Conservation (phyloP, 495 filamentous ascomycete genomes). For the Neurospora sp. region DNA sequence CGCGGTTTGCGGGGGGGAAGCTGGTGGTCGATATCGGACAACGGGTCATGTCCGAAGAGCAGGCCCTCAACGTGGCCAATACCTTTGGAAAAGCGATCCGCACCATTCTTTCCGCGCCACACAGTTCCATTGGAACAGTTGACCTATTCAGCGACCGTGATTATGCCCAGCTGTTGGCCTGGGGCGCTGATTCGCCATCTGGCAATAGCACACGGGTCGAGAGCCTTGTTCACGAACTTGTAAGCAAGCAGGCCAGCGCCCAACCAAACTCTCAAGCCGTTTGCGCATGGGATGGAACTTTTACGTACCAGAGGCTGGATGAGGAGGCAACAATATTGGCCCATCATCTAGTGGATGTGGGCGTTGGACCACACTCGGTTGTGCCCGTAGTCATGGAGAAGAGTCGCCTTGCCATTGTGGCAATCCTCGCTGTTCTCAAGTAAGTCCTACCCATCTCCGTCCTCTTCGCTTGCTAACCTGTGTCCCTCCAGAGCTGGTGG, state of each 20-base stretch:
- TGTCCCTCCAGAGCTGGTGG: conserved; percentile 25
- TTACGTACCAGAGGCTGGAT: conserved; percentile 32
- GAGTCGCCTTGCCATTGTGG: conserved; percentile 33
- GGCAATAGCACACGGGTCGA: conserved; percentile 13
- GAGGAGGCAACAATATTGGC: conserved; percentile 28
- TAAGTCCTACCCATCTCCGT: conserved; percentile 11
- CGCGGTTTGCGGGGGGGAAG: conserved; percentile 25
- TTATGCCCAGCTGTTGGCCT: conserved; percentile 32
- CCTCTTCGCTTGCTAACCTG: neutral
- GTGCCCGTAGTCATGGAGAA: conserved; percentile 39
- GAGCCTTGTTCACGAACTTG: conserved; percentile 25
- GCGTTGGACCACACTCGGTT: conserved; percentile 30
- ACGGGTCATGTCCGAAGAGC: conserved; percentile 30
- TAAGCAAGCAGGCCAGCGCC: conserved; percentile 20
- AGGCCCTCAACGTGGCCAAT: conserved; percentile 29
- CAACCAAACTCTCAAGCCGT: conserved; percentile 33
- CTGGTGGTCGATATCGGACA: conserved; percentile 34
- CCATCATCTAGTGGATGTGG: conserved; percentile 30
- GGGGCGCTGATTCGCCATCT: conserved; percentile 19
- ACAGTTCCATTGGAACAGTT: conserved; percentile 23
- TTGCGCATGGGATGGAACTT: conserved; percentile 35
- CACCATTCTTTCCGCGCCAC: conserved; percentile 27
- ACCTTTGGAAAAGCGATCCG: conserved; percentile 35
- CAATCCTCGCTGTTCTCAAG: conserved; percentile 39
- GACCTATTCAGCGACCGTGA: conserved; percentile 37